phyloP scores from a whole-genome alignment of 2,329 filamentous ascomycete genomes.

The Fusarium sp. region DNA sequence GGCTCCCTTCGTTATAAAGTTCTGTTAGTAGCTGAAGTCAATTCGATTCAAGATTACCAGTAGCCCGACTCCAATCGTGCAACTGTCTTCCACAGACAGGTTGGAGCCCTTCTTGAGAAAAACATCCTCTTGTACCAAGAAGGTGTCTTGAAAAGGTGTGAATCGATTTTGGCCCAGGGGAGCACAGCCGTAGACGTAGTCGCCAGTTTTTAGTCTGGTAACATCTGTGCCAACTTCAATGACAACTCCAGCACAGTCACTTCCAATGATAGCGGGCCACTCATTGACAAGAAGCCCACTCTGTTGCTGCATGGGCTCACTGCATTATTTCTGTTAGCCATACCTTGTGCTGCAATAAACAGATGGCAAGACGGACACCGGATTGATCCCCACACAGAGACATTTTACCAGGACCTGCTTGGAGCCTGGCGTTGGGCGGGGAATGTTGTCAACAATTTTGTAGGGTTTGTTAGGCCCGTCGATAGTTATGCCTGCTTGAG shows the following conservation, averaged over 20 bases:
- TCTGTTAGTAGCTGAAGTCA: neutral
- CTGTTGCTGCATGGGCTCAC: constrained; percentile 54
- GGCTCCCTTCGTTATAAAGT: neutral
- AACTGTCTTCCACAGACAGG: constrained; percentile 51
- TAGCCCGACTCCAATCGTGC: constrained; percentile 55
- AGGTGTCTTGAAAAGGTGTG: constrained; percentile 57
- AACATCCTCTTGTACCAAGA: constrained; percentile 56
- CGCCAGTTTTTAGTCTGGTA: constrained; percentile 52
- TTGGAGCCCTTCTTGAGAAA: constrained; percentile 51
- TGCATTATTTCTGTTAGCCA: constrained; percentile 14
- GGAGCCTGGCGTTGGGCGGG: constrained; percentile 48
- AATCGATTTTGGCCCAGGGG: constrained; percentile 53
- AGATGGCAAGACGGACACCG: constrained; percentile 49
- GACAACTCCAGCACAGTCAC: constrained; percentile 55
- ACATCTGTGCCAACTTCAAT: constrained; percentile 51
- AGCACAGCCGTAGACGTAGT: constrained; percentile 55
- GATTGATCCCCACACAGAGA: constrained; percentile 55
- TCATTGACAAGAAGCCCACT: constrained; percentile 52
- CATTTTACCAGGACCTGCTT: constrained; percentile 56
- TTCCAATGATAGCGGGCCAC: constrained; percentile 57
- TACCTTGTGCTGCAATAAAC: rapidly evolving
- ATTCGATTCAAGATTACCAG: constrained; percentile 44
- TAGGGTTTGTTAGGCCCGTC: constrained; percentile 40
- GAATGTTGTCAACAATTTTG: constrained; percentile 42
- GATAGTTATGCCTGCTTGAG: constrained; percentile 40